Evolutionary conservation across 805 yeast genomes (phyloP).

Genomic region (Yarrowia yakushimensis): DNA sequence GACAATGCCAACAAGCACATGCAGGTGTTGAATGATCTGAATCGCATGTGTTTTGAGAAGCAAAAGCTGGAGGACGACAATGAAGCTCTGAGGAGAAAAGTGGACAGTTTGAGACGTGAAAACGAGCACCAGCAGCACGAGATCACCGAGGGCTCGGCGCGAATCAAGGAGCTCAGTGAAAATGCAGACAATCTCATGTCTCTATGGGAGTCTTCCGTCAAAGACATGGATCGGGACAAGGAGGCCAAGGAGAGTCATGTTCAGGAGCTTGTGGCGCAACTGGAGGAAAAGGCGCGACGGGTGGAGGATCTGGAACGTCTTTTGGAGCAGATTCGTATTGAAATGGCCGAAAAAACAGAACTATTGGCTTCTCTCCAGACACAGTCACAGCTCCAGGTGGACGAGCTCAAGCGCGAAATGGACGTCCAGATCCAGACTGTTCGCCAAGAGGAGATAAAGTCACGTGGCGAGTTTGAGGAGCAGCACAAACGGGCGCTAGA

Average conservation of each 20-base stretch:
- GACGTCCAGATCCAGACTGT: not conserved
- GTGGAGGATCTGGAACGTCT: not conserved
- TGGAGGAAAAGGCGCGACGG: not conserved
- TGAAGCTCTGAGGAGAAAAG: not conserved
- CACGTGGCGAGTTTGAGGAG: not conserved
- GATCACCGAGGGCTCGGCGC: not conserved
- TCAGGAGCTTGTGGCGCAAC: not conserved
- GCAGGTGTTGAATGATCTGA: conserved; percentile 10
- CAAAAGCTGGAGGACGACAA: conserved; percentile 20
- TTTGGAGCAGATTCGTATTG: not conserved
- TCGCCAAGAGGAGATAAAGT: not conserved
- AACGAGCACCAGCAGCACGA: conserved; percentile 16
- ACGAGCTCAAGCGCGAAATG: not conserved
- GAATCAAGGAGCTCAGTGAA: conserved; percentile 12
- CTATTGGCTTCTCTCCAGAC: not conserved
- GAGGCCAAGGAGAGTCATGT: not conserved
- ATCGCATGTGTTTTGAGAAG: conserved; percentile 4
- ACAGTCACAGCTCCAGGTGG: not conserved
- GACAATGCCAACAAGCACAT: conserved; percentile 17
- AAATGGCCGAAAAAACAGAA: not conserved
- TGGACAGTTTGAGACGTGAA: not conserved
- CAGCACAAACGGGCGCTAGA: not conserved
- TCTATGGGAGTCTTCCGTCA: not conserved
- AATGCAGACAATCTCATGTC: conserved; percentile 18
- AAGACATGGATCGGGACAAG: conserved; percentile 8